Base-by-base conservation (phyloP, 2,329 filamentous ascomycete genomes). In the Talaromyces verruculosus region DNA sequence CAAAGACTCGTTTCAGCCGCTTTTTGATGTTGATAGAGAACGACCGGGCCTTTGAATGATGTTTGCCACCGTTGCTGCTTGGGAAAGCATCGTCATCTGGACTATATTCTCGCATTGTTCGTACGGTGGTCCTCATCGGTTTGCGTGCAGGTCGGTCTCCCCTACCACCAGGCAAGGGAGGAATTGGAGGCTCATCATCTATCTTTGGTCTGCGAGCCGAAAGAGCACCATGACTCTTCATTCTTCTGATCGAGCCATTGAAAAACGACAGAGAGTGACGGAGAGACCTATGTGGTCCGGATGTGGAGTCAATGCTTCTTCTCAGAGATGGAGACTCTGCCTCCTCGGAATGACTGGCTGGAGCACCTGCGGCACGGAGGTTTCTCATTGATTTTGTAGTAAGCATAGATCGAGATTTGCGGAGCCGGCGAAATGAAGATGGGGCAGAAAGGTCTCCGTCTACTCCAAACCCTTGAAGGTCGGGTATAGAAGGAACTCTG, bases 391-490 rank as follows among this genome's bases (percentile, higher is more conserved):
- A 77, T 58, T 76, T 73, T 1, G 80, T 77, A 6, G 76, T 76
- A 64, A 82, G 81, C 80, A 83, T 80, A n/a, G 82, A 84, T 66
- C 77, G 80, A 7, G 81, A 75, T 68, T 80, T 83, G 37, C 79
- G 79, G 35, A 83, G 73, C 61, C 76, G 79, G 28, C 80, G 77
- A 67, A 81, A 83, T 1, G 81, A 83, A 4, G 81, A 83, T 30
- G 81, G 81, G 53, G 76, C 68, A 19, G 79, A 79, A 37, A 77
- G 72, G 53, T 78, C 74, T 7, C 74, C 72, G 28, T 66, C 30
- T 25, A 75, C 73, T 68, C 78, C 78, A 30, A 79, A 66, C 0
- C 72, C 76, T 25, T 70, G 68, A 43, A 73, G 73, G 67, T 78
- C 76, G 41, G 57, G 75, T 60, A 74, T 75, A 10, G 73, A 70